These are phyloP conservation scores for Pyrenochaeta sp. DNA, from an alignment of 2,329 filamentous ascomycete genomes.

Conservation along the genomic window DNA sequence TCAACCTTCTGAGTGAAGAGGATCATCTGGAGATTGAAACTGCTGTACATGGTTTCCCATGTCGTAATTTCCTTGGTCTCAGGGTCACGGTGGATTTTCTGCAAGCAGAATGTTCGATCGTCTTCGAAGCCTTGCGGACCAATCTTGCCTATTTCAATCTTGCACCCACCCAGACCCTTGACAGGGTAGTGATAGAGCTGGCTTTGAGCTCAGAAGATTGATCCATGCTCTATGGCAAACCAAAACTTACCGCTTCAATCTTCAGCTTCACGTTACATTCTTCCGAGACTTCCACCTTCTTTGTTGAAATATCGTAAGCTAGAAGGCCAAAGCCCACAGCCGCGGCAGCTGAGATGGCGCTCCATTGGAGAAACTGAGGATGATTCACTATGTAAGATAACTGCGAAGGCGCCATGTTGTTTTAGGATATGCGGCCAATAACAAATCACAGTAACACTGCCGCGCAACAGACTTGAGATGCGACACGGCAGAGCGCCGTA, in stretches of 20 bases:
- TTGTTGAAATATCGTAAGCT: constrained; percentile 6
- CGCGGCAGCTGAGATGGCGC: constrained; percentile 5
- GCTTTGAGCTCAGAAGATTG: neutral
- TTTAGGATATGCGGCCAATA: no score
- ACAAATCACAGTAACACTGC: no score
- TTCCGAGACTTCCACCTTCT: constrained; percentile 2
- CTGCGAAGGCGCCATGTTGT: neutral
- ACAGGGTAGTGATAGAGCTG: constrained; percentile 19
- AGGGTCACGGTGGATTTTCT: constrained; percentile 20
- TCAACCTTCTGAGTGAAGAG: constrained; percentile 18
- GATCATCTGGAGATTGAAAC: constrained; percentile 20
- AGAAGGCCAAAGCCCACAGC: constrained; percentile 6
- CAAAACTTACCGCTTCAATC: constrained; percentile 12
- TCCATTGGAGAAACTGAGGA: constrained; percentile 9
- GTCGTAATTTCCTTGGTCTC: constrained; percentile 10
- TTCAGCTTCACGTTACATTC: constrained; percentile 12
- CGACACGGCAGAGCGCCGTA: no score
- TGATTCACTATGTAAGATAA: neutral
- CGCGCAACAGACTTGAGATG: no score
- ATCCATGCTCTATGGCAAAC: neutral
- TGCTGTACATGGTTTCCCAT: constrained; percentile 23
- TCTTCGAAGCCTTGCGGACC: constrained; percentile 18
- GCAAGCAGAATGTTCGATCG: constrained; percentile 20
- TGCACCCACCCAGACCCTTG: constrained; percentile 16
- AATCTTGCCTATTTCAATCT: constrained; percentile 10